These are phyloP conservation scores for Phytophthora foliorum DNA, from an alignment of 352 stramenopile species.

Conservation along the genomic window DNA sequence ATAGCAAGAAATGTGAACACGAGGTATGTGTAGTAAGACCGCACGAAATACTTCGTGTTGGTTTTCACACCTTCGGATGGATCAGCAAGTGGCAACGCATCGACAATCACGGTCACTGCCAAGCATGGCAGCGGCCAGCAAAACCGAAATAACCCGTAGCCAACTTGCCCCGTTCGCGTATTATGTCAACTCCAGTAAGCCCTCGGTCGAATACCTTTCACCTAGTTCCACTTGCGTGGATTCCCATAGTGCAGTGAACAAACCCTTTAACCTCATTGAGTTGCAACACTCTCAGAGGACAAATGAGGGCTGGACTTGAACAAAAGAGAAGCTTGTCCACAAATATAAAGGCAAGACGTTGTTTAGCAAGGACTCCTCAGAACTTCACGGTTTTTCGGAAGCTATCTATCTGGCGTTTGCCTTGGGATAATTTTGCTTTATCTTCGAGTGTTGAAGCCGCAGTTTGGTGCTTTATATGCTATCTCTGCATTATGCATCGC, in stretches of 20 bases:
- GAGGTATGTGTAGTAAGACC: conserved; percentile 20
- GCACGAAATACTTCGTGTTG: conserved; percentile 34
- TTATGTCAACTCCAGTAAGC: conserved; percentile 5
- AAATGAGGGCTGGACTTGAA: neutral
- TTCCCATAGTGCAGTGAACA: conserved; percentile 8
- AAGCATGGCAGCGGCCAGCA: conserved; percentile 27
- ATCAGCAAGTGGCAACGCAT: conserved; percentile 24
- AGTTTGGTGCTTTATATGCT: no score
- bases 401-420: no score
- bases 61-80: conserved; percentile 8
- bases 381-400: no score
- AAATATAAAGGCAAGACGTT: no score
- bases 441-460: no score
- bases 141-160: neutral
- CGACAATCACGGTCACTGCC: conserved; percentile 23
- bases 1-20: conserved; percentile 24
- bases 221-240: conserved; percentile 18
- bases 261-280: neutral
- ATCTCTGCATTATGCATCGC: no score
- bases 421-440: no score
- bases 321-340: no score
- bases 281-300: neutral
- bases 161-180: neutral
- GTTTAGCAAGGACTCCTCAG: no score
- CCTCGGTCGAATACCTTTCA: conserved; percentile 13